Evolutionary conservation across 2,329 filamentous ascomycete genomes (phyloP), one percentile per base, ranked within the genome.

Genomic region (Ceratocystis lukuohia): DNA sequence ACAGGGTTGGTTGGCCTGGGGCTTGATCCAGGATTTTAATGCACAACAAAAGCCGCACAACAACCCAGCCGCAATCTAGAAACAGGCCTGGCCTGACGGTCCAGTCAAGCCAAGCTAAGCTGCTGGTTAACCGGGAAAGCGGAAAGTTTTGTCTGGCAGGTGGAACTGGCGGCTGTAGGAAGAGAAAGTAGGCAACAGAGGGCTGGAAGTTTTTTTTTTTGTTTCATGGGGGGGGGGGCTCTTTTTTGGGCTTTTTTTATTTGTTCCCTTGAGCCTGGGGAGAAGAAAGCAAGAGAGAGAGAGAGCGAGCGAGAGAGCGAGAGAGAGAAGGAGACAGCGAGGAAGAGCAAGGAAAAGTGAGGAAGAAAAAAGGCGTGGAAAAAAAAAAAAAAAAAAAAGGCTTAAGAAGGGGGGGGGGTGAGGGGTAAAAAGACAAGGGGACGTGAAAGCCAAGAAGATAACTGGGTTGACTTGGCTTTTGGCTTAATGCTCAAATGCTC

Each of bases 401-500:
- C 7, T 15, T n/a, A 25, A 37, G 53, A 25, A 56, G 50, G 7
- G 28, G 53, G 33, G 53, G 53, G 53, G 53, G 53, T 59, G 28
- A 33, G 15, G 28, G 53, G 37, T 30, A 17, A 33, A 33, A 59
- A 33, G 25, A 59, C 53, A 17, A 59, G 53, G 53, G 53, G 28
- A 33, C 53, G 4, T 17, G 15, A 57, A 33, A 33, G 53, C 53
- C 53, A 30, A 37, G 53, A n/a, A 59, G 53, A 30, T 10, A 17
- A 59, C 25, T 59, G 4, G 25, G 53, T 30, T 59, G 25, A 37
- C 17, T 56, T 33, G 28, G 53, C 37, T 41, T 41, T 37, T 33
- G 28, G 20, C 6, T 59, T 20, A 59, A 59, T 59, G 53, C 53
- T 59, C 53, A 59, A 59, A 59, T 17, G 53, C 53, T 59, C 53